Conservation (phyloP, 192 early-diverging fungal genomes). For the Coemansia sp. region DNA sequence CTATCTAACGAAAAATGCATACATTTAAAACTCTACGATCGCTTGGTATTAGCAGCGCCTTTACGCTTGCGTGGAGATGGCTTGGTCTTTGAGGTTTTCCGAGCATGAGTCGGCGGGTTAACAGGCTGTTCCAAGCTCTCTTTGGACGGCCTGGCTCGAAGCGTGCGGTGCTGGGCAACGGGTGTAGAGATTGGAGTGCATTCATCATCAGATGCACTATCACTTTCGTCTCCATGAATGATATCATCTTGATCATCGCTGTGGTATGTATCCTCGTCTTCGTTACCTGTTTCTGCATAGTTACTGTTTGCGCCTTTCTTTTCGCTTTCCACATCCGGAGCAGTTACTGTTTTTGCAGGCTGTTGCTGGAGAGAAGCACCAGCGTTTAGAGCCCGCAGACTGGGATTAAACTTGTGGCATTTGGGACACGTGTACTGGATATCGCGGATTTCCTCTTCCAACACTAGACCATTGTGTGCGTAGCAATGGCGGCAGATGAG, state of each 20-base stretch:
- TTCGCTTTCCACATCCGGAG: background rate
- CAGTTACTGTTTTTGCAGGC: background rate
- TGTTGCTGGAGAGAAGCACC: background rate
- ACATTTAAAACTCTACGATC: background rate
- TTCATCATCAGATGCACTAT: slow-evolving; percentile 4
- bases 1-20: too few relatives aligned
- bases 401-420: slow-evolving; percentile 55
- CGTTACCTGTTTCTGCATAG: background rate
- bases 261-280: background rate
- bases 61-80: slow-evolving; percentile 17
- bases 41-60: slow-evolving; percentile 7
- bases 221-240: background rate
- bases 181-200: slow-evolving; percentile 3
- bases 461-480: slow-evolving; percentile 88
- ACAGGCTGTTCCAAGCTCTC: background rate
- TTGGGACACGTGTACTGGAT: slow-evolving; percentile 60
- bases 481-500: slow-evolving; percentile 90
- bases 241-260: background rate
- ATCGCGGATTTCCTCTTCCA: slow-evolving; percentile 74
- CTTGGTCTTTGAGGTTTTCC: background rate
- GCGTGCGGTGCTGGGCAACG: background rate
- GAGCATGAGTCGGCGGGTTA: background rate
- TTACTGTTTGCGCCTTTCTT: background rate
- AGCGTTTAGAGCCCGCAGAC: slow-evolving; percentile 22
- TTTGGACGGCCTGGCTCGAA: background rate